Base-by-base conservation (phyloP, 208 protist species). In the Leishmania tarentolae region DNA sequence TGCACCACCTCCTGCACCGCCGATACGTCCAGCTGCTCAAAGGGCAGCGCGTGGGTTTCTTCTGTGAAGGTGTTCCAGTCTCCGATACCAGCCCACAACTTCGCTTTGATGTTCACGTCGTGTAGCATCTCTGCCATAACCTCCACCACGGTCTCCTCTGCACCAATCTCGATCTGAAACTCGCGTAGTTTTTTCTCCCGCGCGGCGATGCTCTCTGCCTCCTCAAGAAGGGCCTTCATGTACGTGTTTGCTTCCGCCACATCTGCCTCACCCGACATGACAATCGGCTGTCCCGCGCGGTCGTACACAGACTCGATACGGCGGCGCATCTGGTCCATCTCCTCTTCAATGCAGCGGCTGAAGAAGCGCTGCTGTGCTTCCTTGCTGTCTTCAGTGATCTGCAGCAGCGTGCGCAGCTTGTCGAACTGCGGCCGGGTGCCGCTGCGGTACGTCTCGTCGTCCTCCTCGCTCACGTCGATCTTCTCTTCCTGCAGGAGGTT, bases 371-470 rank as follows among this genome's bases (percentile, higher is more conserved):
- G 90, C 83, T 98, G 94, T 35, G 91, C 76, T 52, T 98, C 97
- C 85, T 93, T 97, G 68, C 89, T 91, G 80, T 98, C 95, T 65
- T 98, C 92, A 50, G 92, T 93, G 40, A 90, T 89, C 77, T 95
- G 90, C 88, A 98, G 93, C 68, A 95, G 85, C n/a, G 91, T 96
- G 28, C 94, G 93, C 81, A 98, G 86, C 87, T 98, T 98, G 71
- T 97, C 93, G 78, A 98, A 98, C 88, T 98, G 94, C 31, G 96
- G 95, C 3, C 94, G 91, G 7, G 95, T 99, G 57, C 94, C 95
- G 84, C 92, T 98, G 84, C 92, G 90, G 87, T 94, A 99, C 52
- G 91, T 98, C 80, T 99, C 96, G 77, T 98, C 91, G 57, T 97
- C 87, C 19, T 96, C 91, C 77, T 98, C 96, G 50, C 82, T 82